Evolutionary conservation across 441 rosid species (phyloP).

Genomic region (Theobroma grandiflorum): DNA sequence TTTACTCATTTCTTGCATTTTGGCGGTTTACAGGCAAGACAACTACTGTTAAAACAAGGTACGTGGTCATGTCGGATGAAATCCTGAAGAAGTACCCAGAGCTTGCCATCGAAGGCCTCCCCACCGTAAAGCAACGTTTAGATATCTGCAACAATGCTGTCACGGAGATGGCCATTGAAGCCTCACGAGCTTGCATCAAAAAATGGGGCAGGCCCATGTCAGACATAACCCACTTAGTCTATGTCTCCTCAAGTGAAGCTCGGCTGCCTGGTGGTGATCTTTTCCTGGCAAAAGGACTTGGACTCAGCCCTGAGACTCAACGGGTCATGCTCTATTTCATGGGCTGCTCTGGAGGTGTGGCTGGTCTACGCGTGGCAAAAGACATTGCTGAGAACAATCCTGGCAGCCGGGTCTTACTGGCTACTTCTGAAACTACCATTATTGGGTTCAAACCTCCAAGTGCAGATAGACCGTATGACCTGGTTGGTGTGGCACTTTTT

Average conservation of each 20-base stretch:
- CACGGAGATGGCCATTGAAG: constrained; percentile 89
- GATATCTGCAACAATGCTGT: constrained; percentile 87
- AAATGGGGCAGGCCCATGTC: constrained; percentile 87
- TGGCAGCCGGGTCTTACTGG: constrained; percentile 83
- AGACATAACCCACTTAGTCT: constrained; percentile 88
- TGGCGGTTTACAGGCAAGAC: constrained; percentile 72
- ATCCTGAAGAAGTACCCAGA: constrained; percentile 81
- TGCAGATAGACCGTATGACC: constrained; percentile 83
- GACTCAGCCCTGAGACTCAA: constrained; percentile 76
- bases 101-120: constrained; percentile 78
- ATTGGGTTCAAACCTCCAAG: constrained; percentile 96
- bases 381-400: constrained; percentile 96
- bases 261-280: constrained; percentile 95
- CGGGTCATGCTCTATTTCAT: constrained; percentile 85
- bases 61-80: constrained; percentile 95
- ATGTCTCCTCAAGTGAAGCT: constrained; percentile 93
- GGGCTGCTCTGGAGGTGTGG: constrained; percentile 97
- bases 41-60: constrained; percentile 90
- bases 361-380: constrained; percentile 92
- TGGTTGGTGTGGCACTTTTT: constrained; percentile 92
- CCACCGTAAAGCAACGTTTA: constrained; percentile 79
- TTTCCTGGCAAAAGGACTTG: constrained; percentile 79
- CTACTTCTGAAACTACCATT: constrained; percentile 93
- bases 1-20: neutral
- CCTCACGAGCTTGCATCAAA: constrained; percentile 78